Percentiles rank a stretch among this genome's conserved stretches.
Conservation (phyloP, 768 basidiomycete genomes). For the Lanmaoa pseudosensibilis region DNA sequence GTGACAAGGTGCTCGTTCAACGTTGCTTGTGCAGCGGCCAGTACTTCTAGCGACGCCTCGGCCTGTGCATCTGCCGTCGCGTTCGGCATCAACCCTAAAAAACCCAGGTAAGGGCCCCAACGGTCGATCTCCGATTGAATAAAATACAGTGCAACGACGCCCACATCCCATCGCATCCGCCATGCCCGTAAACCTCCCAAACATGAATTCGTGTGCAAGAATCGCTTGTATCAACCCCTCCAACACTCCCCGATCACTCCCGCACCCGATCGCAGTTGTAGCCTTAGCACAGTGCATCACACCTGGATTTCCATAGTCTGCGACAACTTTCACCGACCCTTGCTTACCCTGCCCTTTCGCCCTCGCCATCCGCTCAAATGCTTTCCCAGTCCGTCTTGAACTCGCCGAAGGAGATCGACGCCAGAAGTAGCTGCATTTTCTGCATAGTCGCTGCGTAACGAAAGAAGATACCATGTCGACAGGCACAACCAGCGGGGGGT, state of each 20-base stretch:
- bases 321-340: constrained; percentile 56
- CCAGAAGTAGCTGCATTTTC: too few species aligned
- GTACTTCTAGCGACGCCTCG: constrained; percentile 34
- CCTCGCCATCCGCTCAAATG: constrained; percentile 83
- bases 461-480: too few species aligned
- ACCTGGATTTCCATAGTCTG: constrained; percentile 82
- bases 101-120: too few species aligned
- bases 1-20: constrained; percentile 61
- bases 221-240: constrained; percentile 61
- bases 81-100: too few species aligned
- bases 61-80: constrained; percentile 35
- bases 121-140: too few species aligned
- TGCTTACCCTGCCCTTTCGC: constrained; percentile 41
- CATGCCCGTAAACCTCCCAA: constrained; percentile 80
- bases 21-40: constrained; percentile 40
- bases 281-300: constrained; percentile 87
- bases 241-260: constrained; percentile 74
- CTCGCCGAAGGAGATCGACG: too few species aligned
- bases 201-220: constrained; percentile 74
- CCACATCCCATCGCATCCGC: too few species aligned
- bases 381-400: constrained; percentile 83
- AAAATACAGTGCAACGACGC: constrained; percentile 1
- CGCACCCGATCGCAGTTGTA: constrained; percentile 72
- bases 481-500: too few species aligned
- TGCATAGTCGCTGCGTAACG: too few species aligned